These are phyloP conservation scores for Ashbya aceris DNA, from an alignment of 1,139 yeast genomes.

Conservation along the genomic window DNA sequence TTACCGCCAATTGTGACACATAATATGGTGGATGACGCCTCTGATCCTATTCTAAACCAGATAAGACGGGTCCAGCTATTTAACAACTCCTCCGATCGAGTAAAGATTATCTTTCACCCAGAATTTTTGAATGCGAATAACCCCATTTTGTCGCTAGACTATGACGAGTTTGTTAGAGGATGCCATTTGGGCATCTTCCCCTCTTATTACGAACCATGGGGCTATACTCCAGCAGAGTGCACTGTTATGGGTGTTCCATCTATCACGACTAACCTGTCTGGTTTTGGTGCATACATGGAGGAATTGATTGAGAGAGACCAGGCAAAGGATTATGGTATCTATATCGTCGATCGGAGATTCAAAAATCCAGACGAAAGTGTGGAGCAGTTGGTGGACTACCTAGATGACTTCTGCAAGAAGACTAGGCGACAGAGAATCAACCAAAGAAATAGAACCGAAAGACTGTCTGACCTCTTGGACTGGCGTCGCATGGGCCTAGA, in stretches of 20 bases:
- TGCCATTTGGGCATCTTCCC: slow-evolving; percentile 98
- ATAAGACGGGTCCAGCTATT: slow-evolving; percentile 86
- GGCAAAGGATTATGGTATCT: slow-evolving; percentile 91
- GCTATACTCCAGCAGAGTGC: slow-evolving; percentile 98
- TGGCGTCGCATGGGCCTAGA: slow-evolving; percentile 98
- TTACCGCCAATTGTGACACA: slow-evolving; percentile 97
- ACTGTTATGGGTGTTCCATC: slow-evolving; percentile 99
- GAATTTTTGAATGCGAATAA: slow-evolving; percentile 92
- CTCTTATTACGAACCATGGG: slow-evolving; percentile 98
- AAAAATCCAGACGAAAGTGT: slow-evolving; percentile 91
- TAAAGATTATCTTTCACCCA: slow-evolving; percentile 94
- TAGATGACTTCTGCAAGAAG: slow-evolving; percentile 82
- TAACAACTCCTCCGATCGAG: slow-evolving; percentile 84
- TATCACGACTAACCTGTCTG: slow-evolving; percentile 92
- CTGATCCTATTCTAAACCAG: slow-evolving; percentile 85
- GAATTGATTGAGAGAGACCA: slow-evolving; percentile 74
- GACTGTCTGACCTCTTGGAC: slow-evolving; percentile 84
- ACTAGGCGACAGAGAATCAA: slow-evolving; percentile 95
- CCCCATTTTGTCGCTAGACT: slow-evolving; percentile 86
- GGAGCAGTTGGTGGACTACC: slow-evolving; percentile 78
- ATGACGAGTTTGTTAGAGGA: slow-evolving; percentile 96
- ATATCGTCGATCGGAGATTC: slow-evolving; percentile 90
- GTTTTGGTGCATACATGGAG: slow-evolving; percentile 98
- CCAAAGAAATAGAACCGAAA: slow-evolving; percentile 94
- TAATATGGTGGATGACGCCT: slow-evolving; percentile 87